Percentiles rank a stretch among this genome's conserved stretches.
These are phyloP conservation scores for Hylodesmum podocarpum DNA, from an alignment of 306 rosid species.

Conservation along the genomic window DNA sequence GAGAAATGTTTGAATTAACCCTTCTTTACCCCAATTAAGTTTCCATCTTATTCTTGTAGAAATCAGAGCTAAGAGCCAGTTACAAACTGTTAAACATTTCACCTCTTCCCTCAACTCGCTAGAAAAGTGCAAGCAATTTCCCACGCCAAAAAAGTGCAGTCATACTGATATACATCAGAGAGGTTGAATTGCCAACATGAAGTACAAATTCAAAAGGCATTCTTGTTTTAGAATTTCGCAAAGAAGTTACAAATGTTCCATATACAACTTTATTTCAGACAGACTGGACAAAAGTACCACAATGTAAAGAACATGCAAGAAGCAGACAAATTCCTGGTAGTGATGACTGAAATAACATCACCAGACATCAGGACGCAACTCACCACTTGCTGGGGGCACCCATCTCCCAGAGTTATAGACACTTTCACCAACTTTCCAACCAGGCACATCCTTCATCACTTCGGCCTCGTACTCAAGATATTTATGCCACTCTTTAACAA, in stretches of 20 bases:
- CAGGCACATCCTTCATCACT: constrained; percentile 98
- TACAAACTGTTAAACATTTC: neutral
- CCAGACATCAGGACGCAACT: constrained; percentile 97
- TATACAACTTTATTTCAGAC: constrained; percentile 60
- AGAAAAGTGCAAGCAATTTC: neutral
- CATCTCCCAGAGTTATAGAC: constrained; percentile 95
- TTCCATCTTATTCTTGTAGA: neutral
- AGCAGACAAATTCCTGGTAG: constrained; percentile 17
- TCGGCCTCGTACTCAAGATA: constrained; percentile 97
- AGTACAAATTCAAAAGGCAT: neutral
- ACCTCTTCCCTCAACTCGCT: neutral
- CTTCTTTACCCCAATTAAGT: neutral
- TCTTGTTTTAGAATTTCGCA: constrained; percentile 20
- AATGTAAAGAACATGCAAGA: constrained; percentile 30
- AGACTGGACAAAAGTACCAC: constrained; percentile 31
- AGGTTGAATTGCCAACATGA: neutral
- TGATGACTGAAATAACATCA: constrained; percentile 47
- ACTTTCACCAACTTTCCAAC: constrained; percentile 96
- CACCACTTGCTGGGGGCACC: constrained; percentile 94
- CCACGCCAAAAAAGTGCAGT: neutral
- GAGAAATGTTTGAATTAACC: neutral
- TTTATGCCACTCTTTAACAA: constrained; percentile 92
- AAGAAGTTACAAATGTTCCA: constrained; percentile 27
- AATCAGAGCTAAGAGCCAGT: neutral
- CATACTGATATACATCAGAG: constrained; percentile 13